Evolutionary conservation across 352 stramenopile genomes (phyloP), one percentile per base, ranked within the genome.

Genomic region (Globisporangium abappressorium): DNA sequence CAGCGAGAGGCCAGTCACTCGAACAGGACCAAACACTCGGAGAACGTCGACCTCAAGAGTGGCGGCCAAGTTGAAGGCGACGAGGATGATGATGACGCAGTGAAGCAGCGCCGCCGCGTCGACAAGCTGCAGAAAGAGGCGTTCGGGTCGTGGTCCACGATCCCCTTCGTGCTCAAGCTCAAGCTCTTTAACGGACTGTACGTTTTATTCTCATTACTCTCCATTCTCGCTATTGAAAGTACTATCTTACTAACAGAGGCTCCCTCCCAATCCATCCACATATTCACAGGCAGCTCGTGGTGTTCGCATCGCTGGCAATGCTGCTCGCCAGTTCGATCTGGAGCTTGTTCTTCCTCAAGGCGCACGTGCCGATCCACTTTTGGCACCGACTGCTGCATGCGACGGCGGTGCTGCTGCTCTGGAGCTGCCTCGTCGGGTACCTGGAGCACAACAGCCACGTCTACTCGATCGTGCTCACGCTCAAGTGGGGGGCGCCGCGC

Each of bases 391-490:
- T 93, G 33, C 53, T 94, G 15, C 85, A 94, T 69, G 87, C 74
- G 33, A 81, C 74, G 14, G 90, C 87, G 6, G 66, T 92, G 56
- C 68, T 94, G 41, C 62, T 96, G 55, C 79, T 97, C 24, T 97
- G 91, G 87, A 83, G 85, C 66, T 84, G 78, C 26, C 72, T 93
- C 5, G 85, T 97, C 24, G 87, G 90, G 46, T 97, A 96, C 58
- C 69, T 97, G 41, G 85, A 95, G 65, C 89, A 97, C 81, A 94
- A 95, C 46, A 79, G 76, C 41, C 75, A 90, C 64, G 87, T 96
- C 58, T 97, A 96, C 74, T 95, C 85, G 57, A 93, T 97, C 54
- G 89, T 97, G n/a, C 69, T 97, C 20, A 97, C 91, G 53, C 79
- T 97, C 64, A 81, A 83, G 38, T 92, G 78, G 83, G 84, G 83